Percentiles rank a stretch among this genome's conserved stretches.
phyloP scores from a whole-genome alignment of 2,329 filamentous ascomycete species.

The Trichoderma hamatum region DNA sequence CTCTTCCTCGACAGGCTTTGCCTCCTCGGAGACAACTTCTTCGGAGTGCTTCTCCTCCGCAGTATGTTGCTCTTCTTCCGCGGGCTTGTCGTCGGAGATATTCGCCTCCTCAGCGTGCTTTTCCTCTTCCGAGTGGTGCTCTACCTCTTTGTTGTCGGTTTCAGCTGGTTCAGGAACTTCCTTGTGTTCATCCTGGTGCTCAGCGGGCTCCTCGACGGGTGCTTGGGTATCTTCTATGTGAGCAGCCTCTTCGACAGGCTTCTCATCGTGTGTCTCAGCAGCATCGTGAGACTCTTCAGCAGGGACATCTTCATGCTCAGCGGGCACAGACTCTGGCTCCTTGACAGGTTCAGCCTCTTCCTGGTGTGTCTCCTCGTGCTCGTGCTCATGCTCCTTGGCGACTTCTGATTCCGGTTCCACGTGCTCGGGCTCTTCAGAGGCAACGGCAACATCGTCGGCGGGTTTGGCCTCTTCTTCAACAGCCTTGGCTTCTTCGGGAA shows the following conservation, averaged over 20 bases:
- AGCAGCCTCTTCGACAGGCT: constrained; percentile 17
- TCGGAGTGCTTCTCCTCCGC: constrained; percentile 3
- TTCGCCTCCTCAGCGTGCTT: background rate
- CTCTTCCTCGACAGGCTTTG: background rate
- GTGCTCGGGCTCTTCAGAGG: constrained; percentile 20
- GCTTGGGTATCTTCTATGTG: constrained; percentile 6
- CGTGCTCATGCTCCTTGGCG: constrained; percentile 10
- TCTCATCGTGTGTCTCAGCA: constrained; percentile 23
- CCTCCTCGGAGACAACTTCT: constrained; percentile 6
- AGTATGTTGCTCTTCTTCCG: background rate
- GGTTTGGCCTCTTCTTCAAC: constrained; percentile 21
- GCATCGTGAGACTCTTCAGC: constrained; percentile 18
- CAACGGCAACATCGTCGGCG: constrained; percentile 17
- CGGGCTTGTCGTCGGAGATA: background rate
- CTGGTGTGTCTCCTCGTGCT: background rate
- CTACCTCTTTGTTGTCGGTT: constrained; percentile 5
- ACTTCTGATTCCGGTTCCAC: constrained; percentile 3
- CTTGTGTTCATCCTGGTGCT: constrained; percentile 1
- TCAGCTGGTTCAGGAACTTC: constrained; percentile 6
- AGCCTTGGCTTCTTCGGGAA: constrained; percentile 19
- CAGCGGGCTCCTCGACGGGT: background rate
- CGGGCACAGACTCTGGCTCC: constrained; percentile 11
- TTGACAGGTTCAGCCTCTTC: constrained; percentile 1
- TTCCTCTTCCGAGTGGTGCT: background rate
- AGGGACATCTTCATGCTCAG: constrained; percentile 27